Evolutionary conservation across 108 stramenopile species (phyloP), one percentile per base, ranked within the genome.

Genomic region (Chaetoceros tenuissimus): DNA sequence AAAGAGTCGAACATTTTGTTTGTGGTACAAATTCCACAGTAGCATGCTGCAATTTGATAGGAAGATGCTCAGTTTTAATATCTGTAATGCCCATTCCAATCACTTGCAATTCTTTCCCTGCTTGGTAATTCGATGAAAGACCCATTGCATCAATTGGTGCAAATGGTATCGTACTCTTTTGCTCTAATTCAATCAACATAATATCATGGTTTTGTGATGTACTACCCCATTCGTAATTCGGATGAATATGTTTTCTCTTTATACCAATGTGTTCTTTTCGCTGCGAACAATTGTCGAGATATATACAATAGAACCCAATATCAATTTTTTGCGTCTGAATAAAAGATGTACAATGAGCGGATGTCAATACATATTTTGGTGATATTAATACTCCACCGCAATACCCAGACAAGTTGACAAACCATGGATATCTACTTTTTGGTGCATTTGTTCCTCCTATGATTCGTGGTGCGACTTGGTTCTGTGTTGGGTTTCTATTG

Each of bases 371-470:
- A 18, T 74, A 26, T 31, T 69, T 78, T 28, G 77, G 81, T 19
- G 77, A 72, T 50, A 82, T 64, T 3, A 82, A 65, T 8, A 63
- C 31, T 10, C 77, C 81, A 13, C 68, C 68, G 62, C 81, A 82
- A 31, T n/a, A n/a, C 13, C 34, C 34, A 10, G 8, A 5, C 13
- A 40, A 13, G 13, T 40, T 13, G 5, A 13, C 13, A 13, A 40
- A 40, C 34, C 34, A 40, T 40, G 34, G 34, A 13, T 40, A 40
- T 5, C 8, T 40, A 40, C 13, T 40, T 5, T 10, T 40, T 5
- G 34, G 34, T 10, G 34, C 13, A 40, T 5, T 5, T 10, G 5
- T 40, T 5, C 34, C 34, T 40, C 34, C 34, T 10, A 40, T 40
- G 34, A 40, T 13, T 40, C 13, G 5, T 5, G 34, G 34, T 40